Evolutionary conservation across 164 flowering plant species (phyloP).

Genomic region (Dillenia suffruticosa): DNA sequence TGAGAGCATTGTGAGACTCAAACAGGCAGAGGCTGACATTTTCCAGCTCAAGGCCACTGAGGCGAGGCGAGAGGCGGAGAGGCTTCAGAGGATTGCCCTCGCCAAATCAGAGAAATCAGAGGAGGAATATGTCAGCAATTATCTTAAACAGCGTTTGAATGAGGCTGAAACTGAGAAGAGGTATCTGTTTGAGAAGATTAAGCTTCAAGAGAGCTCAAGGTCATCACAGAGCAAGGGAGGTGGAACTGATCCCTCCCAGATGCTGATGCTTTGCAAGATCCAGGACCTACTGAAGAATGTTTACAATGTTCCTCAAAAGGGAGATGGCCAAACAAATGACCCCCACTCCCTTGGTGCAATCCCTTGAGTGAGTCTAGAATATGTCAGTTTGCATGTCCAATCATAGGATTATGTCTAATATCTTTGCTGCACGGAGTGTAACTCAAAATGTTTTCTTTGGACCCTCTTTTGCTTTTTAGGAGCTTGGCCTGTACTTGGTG

Average conservation of each 20-base stretch:
- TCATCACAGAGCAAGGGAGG: slow-evolving; percentile 50
- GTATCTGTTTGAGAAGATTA: slow-evolving; percentile 83
- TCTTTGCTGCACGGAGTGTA: too few species aligned
- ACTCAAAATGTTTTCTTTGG: too few species aligned
- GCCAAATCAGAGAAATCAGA: slow-evolving; percentile 87
- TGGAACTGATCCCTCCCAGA: slow-evolving; percentile 54
- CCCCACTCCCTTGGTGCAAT: slow-evolving; percentile 34
- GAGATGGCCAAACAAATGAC: slow-evolving; percentile 39
- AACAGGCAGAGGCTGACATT: slow-evolving; percentile 97
- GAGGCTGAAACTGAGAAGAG: slow-evolving; percentile 98
- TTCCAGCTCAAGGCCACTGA: slow-evolving; percentile 93
- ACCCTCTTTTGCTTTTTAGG: too few species aligned
- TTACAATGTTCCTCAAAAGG: slow-evolving; percentile 40
- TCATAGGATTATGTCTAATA: background rate
- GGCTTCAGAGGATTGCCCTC: slow-evolving; percentile 77
- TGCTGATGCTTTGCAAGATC: slow-evolving; percentile 53
- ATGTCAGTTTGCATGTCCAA: slow-evolving; percentile 8
- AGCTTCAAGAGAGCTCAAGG: slow-evolving; percentile 81
- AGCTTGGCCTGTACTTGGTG: too few species aligned
- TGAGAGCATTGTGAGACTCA: slow-evolving; percentile 84
- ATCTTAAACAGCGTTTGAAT: slow-evolving; percentile 71
- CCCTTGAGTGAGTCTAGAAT: slow-evolving; percentile 23
- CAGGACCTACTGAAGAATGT: slow-evolving; percentile 70
- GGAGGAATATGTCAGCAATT: slow-evolving; percentile 90
- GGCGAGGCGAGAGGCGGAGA: slow-evolving; percentile 93